Base-by-base conservation (phyloP, 2,329 filamentous ascomycete species). In the Trichocomaceae sp. region DNA sequence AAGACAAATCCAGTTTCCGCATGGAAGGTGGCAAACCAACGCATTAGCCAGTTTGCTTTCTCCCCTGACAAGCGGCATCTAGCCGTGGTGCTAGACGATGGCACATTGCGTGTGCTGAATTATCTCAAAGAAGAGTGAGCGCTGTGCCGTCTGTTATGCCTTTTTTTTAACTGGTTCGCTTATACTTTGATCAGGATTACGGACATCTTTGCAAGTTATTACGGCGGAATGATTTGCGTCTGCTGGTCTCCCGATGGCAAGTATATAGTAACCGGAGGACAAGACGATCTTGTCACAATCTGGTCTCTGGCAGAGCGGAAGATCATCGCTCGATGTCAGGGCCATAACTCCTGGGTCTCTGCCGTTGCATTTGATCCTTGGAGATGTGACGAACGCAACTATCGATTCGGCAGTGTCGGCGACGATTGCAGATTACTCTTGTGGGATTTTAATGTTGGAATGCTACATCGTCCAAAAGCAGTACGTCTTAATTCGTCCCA, bases 191-290 rank as follows among this genome's bases (percentile, higher is more conserved):
- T 29, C 8, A 29, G 88, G 63, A 79, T 97, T n/a, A 76, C 93
- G 12, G 89, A 92, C 64, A 77, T 96, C 45, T 96, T 89, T 70
- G 84, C 86, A 63, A 89, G 89, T 53, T 99, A 96, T 74, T 99
- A 96, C 64, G 93, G 93, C 47, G 92, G 90, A 2, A 79, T 99
- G 58, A 87, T 87, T 45, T 96, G 90, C 66, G 90, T 96, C 2
- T 95, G 90, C 73, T 99, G 93, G 93, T 96, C 92, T 6, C 93
- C 93, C 9, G 93, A 99, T 66, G 91, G 90, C 50, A 92, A 95
- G 68, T 99, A 97, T 69, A 85, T 99, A 50, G 78, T 99, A 17
- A 96, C 93, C 0, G 93, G 93, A 51, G 91, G 93, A 4, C 92
- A 97, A 72, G 93, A 99, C 69, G 93, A 99, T 68, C 77, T 97